Base-by-base conservation (phyloP, 257 asterid genomes). In the Solanum sitiens region DNA sequence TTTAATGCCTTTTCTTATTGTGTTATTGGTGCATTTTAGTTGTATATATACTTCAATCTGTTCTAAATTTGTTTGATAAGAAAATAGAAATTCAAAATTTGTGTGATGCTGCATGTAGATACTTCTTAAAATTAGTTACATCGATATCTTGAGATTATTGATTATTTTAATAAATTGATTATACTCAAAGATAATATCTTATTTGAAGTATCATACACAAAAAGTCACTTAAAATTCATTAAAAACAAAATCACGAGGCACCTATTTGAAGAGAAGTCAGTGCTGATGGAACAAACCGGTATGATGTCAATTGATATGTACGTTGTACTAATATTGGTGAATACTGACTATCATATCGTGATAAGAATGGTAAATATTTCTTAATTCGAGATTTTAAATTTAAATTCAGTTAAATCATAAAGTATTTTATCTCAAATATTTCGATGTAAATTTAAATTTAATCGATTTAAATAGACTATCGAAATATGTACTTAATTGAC, bases 371-470 rank as follows among this genome's bases (percentile, higher is more conserved):
- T 6, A 12, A 65, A 11, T 65, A 65, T 2, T 65, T 11, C 1
- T 65, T 63, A 0, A 63, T 63, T 11, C 0, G 37, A 27, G 74
- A 6, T 12, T 6, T 30, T 6, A 8, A 33, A 0, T 68, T 14
- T 1, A 1, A 27, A 11, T 13, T 7, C 0, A 25, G 0, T 14
- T 30, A 0, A 68, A 2, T 21, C 30, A 27, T 1, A 5, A 27
- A 67, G 5, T 2, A 0, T 2, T 9, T 63, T 63, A 23, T 6
- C 0, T 9, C 0, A 11, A 11, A n/a, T 1, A 2, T 67, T 12
- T 25, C 0, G 0, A 6, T 0, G 0, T 65, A 0, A 11, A 25
- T 67, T 11, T 25, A 8, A 3, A 27, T 68, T 27, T 68, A 30
- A 8, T 68, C 5, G 1, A 1, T 2, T 0, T 20, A 0, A 9